Evolutionary conservation across 805 yeast genomes (phyloP), one percentile per base, ranked within the genome.

Genomic region (Zygotorulaspora chibaensis): DNA sequence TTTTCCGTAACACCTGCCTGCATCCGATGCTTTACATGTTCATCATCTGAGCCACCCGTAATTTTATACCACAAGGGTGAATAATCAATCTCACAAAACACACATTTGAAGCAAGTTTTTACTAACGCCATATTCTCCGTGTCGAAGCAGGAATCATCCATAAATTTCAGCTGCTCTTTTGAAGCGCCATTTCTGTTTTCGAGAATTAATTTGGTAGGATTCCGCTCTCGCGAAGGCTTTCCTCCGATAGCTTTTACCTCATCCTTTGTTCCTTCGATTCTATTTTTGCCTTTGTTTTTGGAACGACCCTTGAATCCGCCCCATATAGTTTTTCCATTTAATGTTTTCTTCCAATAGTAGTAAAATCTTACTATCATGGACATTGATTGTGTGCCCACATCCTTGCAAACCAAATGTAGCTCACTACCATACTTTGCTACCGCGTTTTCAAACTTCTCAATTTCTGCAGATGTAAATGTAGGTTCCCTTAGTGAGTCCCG

Each of bases 291-390:
- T 50, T 76, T 80, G 59, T 84, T 84, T 53, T 80, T 80, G 34
- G 73, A 64, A 42, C 95, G 67, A 0, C 93, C 95, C 35, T 80
- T 81, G 59, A 68, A 87, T 57, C 83, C 81, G 29, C 87, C 96
- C 95, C 97, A 87, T 13, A 88, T 84, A 35, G 62, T 59, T 51
- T 77, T 81, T 0, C 97, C 97, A 36, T 73, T 73, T 26, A 76
- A 69, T 0, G 96, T 84, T 62, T 90, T 90, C 65, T 90, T 90
- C 98, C 98, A 91, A 43, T 87, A 68, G 57, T 91, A 91, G 58
- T 88, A 91, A 61, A 75, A 89, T 46, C 97, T 68, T 1, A 91
- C 98, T 51, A 89, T 72, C 83, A 83, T 86, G 0, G 90, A 77
- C 45, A 80, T 69, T 0, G 88, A 70, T 55, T 86, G 95, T 0